These are phyloP conservation scores for Rhynchosporium secalis DNA, from an alignment of 2,329 filamentous ascomycete species.

Conservation along the genomic window DNA sequence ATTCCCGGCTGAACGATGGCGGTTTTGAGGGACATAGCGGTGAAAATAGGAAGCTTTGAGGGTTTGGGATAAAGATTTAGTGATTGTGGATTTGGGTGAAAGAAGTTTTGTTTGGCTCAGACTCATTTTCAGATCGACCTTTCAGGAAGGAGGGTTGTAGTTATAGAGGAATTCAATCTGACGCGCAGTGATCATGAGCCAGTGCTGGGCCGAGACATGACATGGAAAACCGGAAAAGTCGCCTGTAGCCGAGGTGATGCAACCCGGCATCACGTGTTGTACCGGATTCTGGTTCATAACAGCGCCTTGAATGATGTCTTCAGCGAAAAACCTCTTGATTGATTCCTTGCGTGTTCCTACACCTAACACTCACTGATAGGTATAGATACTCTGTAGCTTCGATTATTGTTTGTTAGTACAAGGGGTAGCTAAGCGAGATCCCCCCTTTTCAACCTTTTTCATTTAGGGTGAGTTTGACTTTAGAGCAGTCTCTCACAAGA, in stretches of 20 bases:
- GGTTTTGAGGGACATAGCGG: conserved; percentile 21
- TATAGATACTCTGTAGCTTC: too few species aligned
- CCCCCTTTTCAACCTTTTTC: not conserved
- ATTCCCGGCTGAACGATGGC: conserved; percentile 28
- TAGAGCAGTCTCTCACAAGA: too few species aligned
- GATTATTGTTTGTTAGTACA: not conserved
- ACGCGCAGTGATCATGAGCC: conserved; percentile 11
- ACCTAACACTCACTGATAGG: too few species aligned
- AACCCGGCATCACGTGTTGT: not conserved
- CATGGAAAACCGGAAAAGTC: conserved; percentile 13
- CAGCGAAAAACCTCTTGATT: too few species aligned
- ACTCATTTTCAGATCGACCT: too few species aligned
- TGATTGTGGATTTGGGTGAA: not conserved
- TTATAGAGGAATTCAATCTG: not conserved
- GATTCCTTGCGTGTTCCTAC: not conserved
- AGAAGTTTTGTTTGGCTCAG: not conserved
- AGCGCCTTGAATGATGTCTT: too few species aligned
- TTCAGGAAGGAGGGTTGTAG: not conserved
- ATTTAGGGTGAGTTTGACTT: too few species aligned
- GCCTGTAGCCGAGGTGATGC: not conserved
- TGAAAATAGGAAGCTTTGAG: not conserved
- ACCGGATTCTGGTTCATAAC: not conserved
- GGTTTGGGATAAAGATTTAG: not conserved
- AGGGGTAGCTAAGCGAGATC: not conserved
- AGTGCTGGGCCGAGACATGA: conserved; percentile 5